Conservation (phyloP, 106 monocot species). For the Platanthera zijinensis region DNA sequence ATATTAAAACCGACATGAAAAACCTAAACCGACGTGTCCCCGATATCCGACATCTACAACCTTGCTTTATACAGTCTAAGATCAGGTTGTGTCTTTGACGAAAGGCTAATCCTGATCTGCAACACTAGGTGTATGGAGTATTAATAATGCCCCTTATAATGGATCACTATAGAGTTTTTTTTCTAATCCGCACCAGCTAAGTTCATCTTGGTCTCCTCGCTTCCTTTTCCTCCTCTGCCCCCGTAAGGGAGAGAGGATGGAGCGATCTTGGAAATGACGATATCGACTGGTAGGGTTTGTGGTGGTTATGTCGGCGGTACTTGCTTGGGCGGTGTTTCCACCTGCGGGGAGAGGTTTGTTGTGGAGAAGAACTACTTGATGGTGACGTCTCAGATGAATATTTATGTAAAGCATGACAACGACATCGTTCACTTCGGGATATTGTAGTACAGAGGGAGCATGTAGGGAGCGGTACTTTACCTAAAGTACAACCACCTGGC, state of each 20-base stretch:
- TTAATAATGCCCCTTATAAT: too few species aligned
- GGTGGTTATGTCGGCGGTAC: not conserved
- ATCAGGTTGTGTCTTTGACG: too few species aligned
- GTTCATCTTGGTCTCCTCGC: not conserved
- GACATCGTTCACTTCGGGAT: constrained; percentile 97
- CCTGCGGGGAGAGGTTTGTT: constrained; percentile 49
- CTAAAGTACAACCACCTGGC: constrained; percentile 61
- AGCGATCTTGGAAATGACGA: not conserved
- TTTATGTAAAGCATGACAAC: constrained; percentile 75
- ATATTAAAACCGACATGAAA: too few species aligned
- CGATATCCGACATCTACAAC: too few species aligned
- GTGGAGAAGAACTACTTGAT: constrained; percentile 97
- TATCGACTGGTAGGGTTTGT: not conserved
- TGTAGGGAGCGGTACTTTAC: constrained; percentile 76
- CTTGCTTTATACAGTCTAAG: too few species aligned
- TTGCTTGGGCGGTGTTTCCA: constrained; percentile 6
- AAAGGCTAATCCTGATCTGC: too few species aligned
- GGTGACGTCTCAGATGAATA: constrained; percentile 60
- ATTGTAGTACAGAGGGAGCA: constrained; percentile 90
- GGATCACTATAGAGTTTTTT: too few species aligned
- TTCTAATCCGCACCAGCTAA: not conserved
- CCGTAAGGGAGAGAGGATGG: constrained; percentile 3
- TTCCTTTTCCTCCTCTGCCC: not conserved
- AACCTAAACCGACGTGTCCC: too few species aligned
- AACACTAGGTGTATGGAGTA: too few species aligned